Base-by-base conservation (phyloP, 805 yeast species). In the Starmerella geochares region DNA sequence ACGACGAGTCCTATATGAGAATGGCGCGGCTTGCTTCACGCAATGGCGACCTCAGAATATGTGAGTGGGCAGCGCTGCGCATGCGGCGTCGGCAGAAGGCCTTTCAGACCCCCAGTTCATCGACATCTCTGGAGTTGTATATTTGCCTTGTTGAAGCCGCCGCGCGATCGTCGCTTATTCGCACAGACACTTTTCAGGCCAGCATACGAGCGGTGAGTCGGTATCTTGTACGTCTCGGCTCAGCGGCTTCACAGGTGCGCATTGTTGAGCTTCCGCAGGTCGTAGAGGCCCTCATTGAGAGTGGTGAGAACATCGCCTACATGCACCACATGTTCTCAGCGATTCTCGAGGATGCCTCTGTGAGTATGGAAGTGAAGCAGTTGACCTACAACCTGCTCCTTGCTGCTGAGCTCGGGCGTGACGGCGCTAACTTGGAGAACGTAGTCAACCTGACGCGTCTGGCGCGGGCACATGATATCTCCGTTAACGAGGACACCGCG, bases 61-160 rank as follows among this genome's bases (percentile, higher is more conserved):
- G 61, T 24, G 57, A 60, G 35, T 64, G 66, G 66, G 58, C 63
- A 1, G 49, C 59, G n/a, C 46, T 62, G 42, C 55, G 65, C 10
- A 49, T 55, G 53, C 55, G 59, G 7, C 49, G 61, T 1, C 42
- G 62, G 20, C 61, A 58, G 32, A 52, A 56, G 11, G 59, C 57
- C n/a, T 44, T 57, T 20, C n/a, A 31, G 6, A 13, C 35, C 11
- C 10, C n/a, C 3, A 3, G 40, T 13, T 21, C 48, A 1, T 6
- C 29, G 10, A 36, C 46, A n/a, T 31, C 54, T 6, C 37, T 55
- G 14, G 29, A 46, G 37, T 31, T 57, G 28, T 52, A 49, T 44
- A 39, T 54, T 2, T 58, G 47, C 45, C 47, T 58, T n/a, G 47
- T 59, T 13, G 62, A 58, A 38, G 60, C 62, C 2, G 56, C 54